These are phyloP conservation scores for Talinum fruticosum DNA, from an alignment of 148 eudicot genomes.

Conservation along the genomic window DNA sequence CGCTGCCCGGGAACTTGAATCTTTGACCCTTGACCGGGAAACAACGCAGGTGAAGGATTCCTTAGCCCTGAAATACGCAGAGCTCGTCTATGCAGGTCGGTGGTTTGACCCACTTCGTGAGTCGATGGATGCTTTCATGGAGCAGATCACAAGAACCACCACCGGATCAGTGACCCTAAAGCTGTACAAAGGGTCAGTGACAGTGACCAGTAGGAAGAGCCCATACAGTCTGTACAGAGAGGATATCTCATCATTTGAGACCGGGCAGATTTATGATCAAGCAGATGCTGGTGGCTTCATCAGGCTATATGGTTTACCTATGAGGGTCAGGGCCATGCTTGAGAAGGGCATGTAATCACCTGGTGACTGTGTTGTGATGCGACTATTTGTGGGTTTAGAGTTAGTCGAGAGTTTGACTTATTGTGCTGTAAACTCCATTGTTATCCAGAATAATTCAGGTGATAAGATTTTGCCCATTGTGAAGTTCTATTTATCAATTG, in stretches of 20 bases:
- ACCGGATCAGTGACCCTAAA: conserved; percentile 83
- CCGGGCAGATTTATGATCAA: conserved; percentile 70
- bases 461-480: neutral
- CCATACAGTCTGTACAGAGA: conserved; percentile 72
- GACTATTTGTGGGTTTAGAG: neutral
- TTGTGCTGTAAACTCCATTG: neutral
- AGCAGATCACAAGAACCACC: conserved; percentile 65
- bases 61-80: conserved; percentile 78
- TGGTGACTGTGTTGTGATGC: neutral
- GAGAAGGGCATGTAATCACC: conserved; percentile 37
- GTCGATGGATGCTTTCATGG: conserved; percentile 81
- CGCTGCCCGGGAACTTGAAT: conserved; percentile 71
- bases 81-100: conserved; percentile 81
- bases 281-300: conserved; percentile 96
- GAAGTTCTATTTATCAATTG: no score
- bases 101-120: conserved; percentile 90
- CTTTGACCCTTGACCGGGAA: conserved; percentile 80
- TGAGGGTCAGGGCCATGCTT: conserved; percentile 82
- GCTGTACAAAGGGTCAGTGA: conserved; percentile 73
- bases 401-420: conserved; percentile 8
- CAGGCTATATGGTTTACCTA: conserved; percentile 74
- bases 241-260: conserved; percentile 87
- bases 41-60: conserved; percentile 68
- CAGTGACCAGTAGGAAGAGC: conserved; percentile 58
- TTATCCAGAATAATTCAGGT: neutral